Percentiles rank a stretch among this genome's conserved stretches.
Evolutionary conservation across 371 early-diverging fungal species (phyloP).

Genomic region (Catenaria anguillulae): DNA sequence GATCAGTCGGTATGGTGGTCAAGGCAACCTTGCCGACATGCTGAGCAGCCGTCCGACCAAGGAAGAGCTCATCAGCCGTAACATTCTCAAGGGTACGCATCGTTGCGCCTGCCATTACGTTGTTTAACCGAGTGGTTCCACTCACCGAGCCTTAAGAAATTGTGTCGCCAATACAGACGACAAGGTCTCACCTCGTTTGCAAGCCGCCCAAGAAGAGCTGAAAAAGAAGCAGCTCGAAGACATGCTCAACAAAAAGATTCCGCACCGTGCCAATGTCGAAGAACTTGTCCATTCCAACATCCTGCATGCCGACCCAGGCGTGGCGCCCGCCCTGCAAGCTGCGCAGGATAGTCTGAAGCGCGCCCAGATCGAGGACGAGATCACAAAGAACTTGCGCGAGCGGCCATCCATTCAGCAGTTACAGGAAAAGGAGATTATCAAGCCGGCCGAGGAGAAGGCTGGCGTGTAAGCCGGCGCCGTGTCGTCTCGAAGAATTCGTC

Average conservation of each 20-base stretch:
- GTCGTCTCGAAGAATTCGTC: too few species aligned
- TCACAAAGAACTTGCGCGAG: not conserved
- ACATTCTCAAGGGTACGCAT: constrained; percentile 8
- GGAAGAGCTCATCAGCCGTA: constrained; percentile 1
- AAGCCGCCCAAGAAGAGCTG: constrained; percentile 2
- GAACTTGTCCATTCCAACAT: not conserved
- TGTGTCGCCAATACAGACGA: not conserved
- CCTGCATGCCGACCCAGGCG: not conserved
- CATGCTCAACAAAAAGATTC: not conserved
- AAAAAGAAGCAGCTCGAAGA: constrained; percentile 4
- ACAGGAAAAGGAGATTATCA: not conserved
- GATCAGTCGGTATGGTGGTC: not conserved
- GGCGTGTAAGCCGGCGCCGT: too few species aligned
- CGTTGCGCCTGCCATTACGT: too few species aligned
- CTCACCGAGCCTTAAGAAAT: too few species aligned
- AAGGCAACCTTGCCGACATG: not conserved
- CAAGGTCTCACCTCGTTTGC: constrained; percentile 1
- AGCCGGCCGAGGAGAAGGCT: not conserved
- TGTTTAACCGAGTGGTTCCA: too few species aligned
- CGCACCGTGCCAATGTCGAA: not conserved
- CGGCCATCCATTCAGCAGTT: not conserved
- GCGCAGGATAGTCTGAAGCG: constrained; percentile 1
- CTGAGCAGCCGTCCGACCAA: not conserved
- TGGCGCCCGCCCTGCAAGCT: not conserved
- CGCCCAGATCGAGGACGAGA: not conserved